Evolutionary conservation across 2,329 filamentous ascomycete species (phyloP), one percentile per base, ranked within the genome.

Genomic region (Penicillium sp.): DNA sequence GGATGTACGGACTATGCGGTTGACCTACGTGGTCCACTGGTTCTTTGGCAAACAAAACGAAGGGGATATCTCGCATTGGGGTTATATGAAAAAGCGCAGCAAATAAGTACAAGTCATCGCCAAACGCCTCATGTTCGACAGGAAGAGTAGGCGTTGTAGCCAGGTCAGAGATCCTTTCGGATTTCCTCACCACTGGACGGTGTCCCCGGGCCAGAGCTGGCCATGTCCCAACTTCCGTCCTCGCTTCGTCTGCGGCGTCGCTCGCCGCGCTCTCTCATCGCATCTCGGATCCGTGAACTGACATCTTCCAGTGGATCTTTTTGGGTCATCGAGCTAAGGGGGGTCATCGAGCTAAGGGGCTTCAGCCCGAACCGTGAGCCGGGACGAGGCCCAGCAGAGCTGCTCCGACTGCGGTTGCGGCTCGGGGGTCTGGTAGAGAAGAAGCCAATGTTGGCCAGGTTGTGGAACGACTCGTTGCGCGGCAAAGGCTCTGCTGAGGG

Each of bases 401-500:
- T 82, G 61, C 82, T 88, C 44, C 86, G 79, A 61, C 83, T 88
- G 24, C 87, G 80, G 44, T 81, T 85, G n/a, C 89, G 84, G 44
- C 88, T 95, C n/a, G 86, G 80, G 4, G 91, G 90, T 27, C 88
- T 80, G 13, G 89, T 93, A 2, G 91, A 89, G 73, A 97, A 98
- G 72, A 98, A 86, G 53, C 87, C 88, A 58, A 95, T 86, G 42
- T 81, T 83, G 10, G 88, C 87, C 56, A 97, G 86, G 68, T 97
- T 92, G 70, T 86, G 86, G 74, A 96, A 96, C 0, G 88, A 93
- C 71, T 97, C 93, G 74, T 95, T 96, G 52, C 88, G 84, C 7
- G 92, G 91, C 1, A 84, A 57, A 81, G 84, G 72, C 67, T 78
- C 70, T 29, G 60, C 61, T 9, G 57, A 65, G 42, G 42, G 54